These are phyloP conservation scores for Oehlia diaphana DNA, from an alignment of 192 early-diverging fungal genomes.

Conservation along the genomic window DNA sequence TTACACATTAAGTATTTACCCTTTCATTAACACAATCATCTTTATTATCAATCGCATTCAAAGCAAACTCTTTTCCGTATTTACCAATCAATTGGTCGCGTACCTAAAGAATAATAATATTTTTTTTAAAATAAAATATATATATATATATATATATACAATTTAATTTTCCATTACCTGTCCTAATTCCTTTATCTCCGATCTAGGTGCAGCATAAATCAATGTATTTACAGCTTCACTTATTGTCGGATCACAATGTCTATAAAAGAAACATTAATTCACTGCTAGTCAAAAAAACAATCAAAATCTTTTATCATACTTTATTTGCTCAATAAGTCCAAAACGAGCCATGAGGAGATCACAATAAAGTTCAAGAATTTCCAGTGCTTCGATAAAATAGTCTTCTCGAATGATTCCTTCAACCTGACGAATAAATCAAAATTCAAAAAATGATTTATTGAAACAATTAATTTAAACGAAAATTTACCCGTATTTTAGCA, in stretches of 20 bases:
- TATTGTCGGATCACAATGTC: slow-evolving; percentile 78
- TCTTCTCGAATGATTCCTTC: slow-evolving; percentile 97
- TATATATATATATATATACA: neutral
- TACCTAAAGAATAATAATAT: slow-evolving; percentile 38
- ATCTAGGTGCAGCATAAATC: slow-evolving; percentile 87
- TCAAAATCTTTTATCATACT: slow-evolving; percentile 42
- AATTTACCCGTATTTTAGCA: slow-evolving; percentile 75
- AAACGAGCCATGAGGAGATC: slow-evolving; percentile 86
- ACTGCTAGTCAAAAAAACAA: neutral
- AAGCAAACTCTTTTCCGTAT: slow-evolving; percentile 81
- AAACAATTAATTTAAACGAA: neutral
- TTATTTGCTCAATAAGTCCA: slow-evolving; percentile 82
- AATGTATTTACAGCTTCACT: slow-evolving; percentile 86
- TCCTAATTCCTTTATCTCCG: slow-evolving; percentile 82
- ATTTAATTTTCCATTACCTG: slow-evolving; percentile 33
- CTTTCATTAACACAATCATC: slow-evolving; percentile 74
- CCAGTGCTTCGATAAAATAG: slow-evolving; percentile 88
- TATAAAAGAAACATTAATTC: slow-evolving; percentile 9
- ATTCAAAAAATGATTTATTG: neutral
- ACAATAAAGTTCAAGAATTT: slow-evolving; percentile 90
- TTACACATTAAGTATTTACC: slow-evolving; percentile 40
- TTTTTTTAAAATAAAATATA: too few relatives aligned
- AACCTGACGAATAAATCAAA: slow-evolving; percentile 31
- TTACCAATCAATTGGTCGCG: slow-evolving; percentile 80
- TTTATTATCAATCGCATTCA: slow-evolving; percentile 72